Conservation (phyloP, 78 protist genomes). For the slime mould (Dictyostelium discoideum) region DNA sequence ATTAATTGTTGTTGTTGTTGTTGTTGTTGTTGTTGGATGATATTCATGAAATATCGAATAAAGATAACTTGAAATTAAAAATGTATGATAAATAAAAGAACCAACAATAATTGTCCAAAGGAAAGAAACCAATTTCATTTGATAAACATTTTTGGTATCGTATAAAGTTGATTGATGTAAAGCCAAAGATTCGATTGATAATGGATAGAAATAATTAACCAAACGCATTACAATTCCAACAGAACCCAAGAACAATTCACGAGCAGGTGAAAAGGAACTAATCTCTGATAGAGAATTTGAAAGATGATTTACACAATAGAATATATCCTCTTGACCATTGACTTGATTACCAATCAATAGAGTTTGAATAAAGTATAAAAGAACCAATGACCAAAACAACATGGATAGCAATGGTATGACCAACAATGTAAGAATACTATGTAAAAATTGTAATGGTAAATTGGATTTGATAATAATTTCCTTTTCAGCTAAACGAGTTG, state of each 20-base stretch:
- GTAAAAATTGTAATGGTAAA: background rate
- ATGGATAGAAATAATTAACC: background rate
- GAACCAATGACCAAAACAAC: constrained; percentile 12
- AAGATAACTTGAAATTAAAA: background rate
- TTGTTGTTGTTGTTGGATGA: background rate
- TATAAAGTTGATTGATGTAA: background rate
- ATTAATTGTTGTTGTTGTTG: background rate
- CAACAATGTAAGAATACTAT: background rate
- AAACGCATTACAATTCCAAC: constrained; percentile 19
- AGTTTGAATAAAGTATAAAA: constrained; percentile 42
- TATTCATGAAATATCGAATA: constrained; percentile 41
- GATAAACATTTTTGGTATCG: background rate
- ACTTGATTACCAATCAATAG: background rate
- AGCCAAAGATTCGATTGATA: constrained; percentile 27
- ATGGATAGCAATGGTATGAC: constrained; percentile 11
- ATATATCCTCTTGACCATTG: constrained; percentile 16
- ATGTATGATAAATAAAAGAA: background rate
- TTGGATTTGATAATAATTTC: constrained; percentile 44
- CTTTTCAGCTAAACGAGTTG: constrained; percentile 25
- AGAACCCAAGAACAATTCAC: constrained; percentile 35
- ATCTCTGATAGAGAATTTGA: background rate
- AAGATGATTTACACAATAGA: constrained; percentile 24
- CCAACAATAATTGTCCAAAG: constrained; percentile 46
- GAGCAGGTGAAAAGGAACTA: constrained; percentile 29
- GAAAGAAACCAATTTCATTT: constrained; percentile 28